Evolutionary conservation across 352 stramenopile genomes (phyloP), one percentile per base, ranked within the genome.

Genomic region (Pythium monospermum): DNA sequence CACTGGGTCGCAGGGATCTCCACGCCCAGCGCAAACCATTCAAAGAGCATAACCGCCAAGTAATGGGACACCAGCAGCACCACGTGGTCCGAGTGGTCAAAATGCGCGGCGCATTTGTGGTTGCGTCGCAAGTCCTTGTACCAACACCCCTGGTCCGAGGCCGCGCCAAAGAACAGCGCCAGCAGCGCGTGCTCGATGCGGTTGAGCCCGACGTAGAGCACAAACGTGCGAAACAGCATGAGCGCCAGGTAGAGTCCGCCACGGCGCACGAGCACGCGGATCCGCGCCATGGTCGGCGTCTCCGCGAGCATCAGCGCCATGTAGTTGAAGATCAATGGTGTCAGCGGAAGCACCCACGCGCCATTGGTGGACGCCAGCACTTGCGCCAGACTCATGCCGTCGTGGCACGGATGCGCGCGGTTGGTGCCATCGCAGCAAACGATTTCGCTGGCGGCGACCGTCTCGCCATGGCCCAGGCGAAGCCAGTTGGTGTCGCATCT

Each of bases 21-120:
- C 18, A 85, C 66, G 41, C 30, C 63, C 16, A 89, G 52, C 25
- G 74, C 73, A 38, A 87, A 87, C 77, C 75, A 91, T 53, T 91
- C 78, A 37, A 91, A 90, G 42, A 86, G 46, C 37, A 66, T 52
- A 26, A 88, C 81, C 22, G 76, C 73, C 32, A 91, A 11, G 63
- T 86, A 91, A 46, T 91, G 81, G 42, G 69, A 65, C 13, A 87
- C 66, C 33, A 88, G 69, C 44, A 91, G 60, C 49, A 91, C 77
- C 12, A 91, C 53, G 61, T 91, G 81, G 61, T 91, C 81, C 43
- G 81, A 87, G 58, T 85, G 76, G 62, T 91, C 81, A 50, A 91
- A 91, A 21, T 57, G 52, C 55, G 64, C 36, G 4, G 69, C 59
- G 38, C 81, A 91, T 27, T 58, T 58, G 30, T 77, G 59, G 57